Conservation (phyloP, 371 early-diverging fungal genomes). For the Nematocida ironsii region DNA sequence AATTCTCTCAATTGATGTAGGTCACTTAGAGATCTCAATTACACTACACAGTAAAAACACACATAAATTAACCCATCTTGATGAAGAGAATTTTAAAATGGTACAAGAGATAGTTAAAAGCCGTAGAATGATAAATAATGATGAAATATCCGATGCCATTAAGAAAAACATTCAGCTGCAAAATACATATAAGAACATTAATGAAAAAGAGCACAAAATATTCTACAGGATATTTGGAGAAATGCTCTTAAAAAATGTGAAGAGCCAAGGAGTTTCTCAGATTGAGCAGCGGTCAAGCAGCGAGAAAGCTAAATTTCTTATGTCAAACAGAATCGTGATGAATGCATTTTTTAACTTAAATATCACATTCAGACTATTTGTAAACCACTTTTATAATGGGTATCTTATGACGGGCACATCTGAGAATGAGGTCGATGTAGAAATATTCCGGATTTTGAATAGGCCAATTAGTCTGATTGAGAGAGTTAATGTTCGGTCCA, state of each 20-base stretch:
- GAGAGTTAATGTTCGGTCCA: slow-evolving; percentile 43
- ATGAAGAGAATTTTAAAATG: neutral
- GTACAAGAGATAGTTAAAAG: slow-evolving; percentile 1
- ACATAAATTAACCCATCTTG: neutral
- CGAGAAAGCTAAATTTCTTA: slow-evolving; percentile 38
- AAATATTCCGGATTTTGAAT: slow-evolving; percentile 3
- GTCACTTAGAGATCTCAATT: neutral
- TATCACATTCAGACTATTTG: slow-evolving; percentile 28
- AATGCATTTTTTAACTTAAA: slow-evolving; percentile 37
- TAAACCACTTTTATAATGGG: slow-evolving; percentile 37
- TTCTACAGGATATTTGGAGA: slow-evolving; percentile 57
- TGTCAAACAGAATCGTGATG: slow-evolving; percentile 25
- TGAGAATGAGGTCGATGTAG: slow-evolving; percentile 46
- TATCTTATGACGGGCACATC: slow-evolving; percentile 7
- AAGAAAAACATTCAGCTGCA: slow-evolving; percentile 46
- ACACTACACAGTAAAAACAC: neutral
- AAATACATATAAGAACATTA: slow-evolving; percentile 30
- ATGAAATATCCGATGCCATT: slow-evolving; percentile 24
- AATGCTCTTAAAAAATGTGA: neutral
- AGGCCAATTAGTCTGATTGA: slow-evolving; percentile 1
- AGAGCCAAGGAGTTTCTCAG: neutral
- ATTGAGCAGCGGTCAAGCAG: slow-evolving; percentile 35
- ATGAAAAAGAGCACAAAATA: slow-evolving; percentile 16
- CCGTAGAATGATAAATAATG: slow-evolving; percentile 47
- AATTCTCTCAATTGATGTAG: neutral